Conservation (phyloP, 305 asterid genomes). For the Fraxinus xanthoxyloides region DNA sequence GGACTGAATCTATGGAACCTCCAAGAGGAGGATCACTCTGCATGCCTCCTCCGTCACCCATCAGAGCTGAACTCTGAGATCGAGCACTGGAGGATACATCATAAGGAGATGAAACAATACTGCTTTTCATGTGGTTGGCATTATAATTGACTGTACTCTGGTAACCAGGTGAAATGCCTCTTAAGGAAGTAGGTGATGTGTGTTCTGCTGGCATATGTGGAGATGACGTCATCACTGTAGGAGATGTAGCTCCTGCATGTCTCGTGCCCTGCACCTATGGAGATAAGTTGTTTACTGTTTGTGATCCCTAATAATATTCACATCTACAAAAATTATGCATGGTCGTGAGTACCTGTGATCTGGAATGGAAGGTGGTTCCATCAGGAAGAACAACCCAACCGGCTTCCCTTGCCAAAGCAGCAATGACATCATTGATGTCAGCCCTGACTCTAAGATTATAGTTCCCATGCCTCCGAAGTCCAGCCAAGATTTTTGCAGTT, state of each 20-base stretch:
- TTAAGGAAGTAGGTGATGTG: constrained; percentile 54
- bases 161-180: constrained; percentile 63
- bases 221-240: constrained; percentile 42
- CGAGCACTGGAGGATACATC: constrained; percentile 62
- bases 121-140: constrained; percentile 55
- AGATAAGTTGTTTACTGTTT: constrained; percentile 22
- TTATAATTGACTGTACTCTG: constrained; percentile 50
- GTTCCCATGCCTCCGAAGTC: constrained; percentile 95
- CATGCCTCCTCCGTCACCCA: constrained; percentile 71
- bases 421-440: constrained; percentile 93
- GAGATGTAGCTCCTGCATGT: constrained; percentile 48
- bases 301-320: not conserved
- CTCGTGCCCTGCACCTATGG: constrained; percentile 49
- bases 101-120: constrained; percentile 72
- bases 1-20: constrained; percentile 61
- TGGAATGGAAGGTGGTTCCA: constrained; percentile 93
- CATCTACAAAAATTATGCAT: not conserved
- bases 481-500: constrained; percentile 96
- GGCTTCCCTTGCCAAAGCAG: constrained; percentile 99
- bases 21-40: constrained; percentile 78
- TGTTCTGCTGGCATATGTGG: constrained; percentile 62
- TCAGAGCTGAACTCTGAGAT: constrained; percentile 64
- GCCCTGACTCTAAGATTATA: constrained; percentile 98
- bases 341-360: constrained; percentile 56
- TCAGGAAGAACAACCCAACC: constrained; percentile 99